A percentile compares a stretch with the other conserved stretches of the same genome.
These are phyloP conservation scores for Ophiostoma perfectum DNA, from an alignment of 2,329 filamentous ascomycete genomes.

Conservation along the genomic window DNA sequence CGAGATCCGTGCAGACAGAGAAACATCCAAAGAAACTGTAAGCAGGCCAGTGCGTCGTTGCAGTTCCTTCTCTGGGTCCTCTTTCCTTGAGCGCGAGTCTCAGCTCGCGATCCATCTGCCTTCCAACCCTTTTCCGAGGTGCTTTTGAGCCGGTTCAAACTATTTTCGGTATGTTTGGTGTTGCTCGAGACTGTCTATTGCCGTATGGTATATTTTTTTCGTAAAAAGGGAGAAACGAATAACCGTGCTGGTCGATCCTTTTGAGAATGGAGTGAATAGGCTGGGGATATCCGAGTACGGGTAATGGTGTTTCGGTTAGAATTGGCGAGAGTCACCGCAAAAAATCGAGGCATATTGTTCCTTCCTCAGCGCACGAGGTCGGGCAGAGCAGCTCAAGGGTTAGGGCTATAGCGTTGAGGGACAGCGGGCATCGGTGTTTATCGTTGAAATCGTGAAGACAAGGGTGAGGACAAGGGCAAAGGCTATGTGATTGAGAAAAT, in stretches of 20 bases:
- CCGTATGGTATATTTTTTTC: background rate
- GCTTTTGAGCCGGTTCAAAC: background rate
- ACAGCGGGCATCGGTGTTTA: background rate
- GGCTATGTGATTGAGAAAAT: slow-evolving; percentile 12
- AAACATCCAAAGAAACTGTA: too few relatives aligned
- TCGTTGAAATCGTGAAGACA: slow-evolving; percentile 10
- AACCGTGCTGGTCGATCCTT: background rate
- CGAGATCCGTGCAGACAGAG: too few relatives aligned
- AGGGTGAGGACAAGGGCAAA: background rate
- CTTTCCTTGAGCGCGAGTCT: too few relatives aligned
- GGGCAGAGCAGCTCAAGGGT: background rate
- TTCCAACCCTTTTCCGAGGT: too few relatives aligned
- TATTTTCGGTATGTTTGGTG: background rate
- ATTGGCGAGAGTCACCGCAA: background rate
- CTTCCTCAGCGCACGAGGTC: background rate
- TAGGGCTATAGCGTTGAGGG: slow-evolving; percentile 7
- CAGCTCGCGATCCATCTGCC: too few relatives aligned
- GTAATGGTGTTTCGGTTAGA: too few relatives aligned
- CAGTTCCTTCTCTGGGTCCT: too few relatives aligned
- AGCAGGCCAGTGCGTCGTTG: too few relatives aligned
- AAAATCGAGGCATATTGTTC: background rate
- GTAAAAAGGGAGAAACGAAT: background rate
- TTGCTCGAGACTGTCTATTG: background rate
- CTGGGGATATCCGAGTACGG: too few relatives aligned
- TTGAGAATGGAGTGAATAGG: too few relatives aligned